phyloP scores from a whole-genome alignment of 345 rosid genomes.

The Gossypium stocksii region DNA sequence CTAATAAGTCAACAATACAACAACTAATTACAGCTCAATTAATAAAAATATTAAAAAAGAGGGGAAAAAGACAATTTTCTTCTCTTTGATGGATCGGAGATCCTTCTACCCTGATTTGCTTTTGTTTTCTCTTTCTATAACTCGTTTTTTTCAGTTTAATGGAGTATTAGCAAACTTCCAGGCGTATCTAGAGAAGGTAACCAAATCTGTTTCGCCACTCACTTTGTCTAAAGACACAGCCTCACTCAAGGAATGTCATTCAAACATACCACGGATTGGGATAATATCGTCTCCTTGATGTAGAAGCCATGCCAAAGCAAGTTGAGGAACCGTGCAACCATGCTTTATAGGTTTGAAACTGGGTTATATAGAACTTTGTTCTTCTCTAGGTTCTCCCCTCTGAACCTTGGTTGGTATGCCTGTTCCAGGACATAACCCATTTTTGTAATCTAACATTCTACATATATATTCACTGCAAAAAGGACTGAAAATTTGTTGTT shows the following conservation, averaged over 20 bases:
- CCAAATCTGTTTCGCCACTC: conserved; percentile 22
- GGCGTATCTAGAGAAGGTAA: neutral
- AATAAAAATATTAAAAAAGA: too few species aligned
- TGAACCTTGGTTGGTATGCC: conserved; percentile 37
- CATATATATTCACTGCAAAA: neutral
- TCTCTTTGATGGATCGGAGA: too few species aligned
- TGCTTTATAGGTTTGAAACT: conserved; percentile 30
- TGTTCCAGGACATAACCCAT: conserved; percentile 7
- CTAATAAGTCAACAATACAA: too few species aligned
- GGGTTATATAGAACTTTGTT: conserved; percentile 35
- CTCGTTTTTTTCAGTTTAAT: neutral
- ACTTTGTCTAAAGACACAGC: conserved; percentile 35
- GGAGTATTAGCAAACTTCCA: conserved; percentile 38
- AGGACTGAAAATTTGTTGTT: neutral
- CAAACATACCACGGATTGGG: conserved; percentile 43
- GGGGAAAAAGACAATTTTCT: too few species aligned
- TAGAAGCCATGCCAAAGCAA: conserved; percentile 47
- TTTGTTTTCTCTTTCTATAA: too few species aligned
- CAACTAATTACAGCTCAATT: too few species aligned
- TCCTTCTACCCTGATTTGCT: too few species aligned
- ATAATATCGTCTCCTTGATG: conserved; percentile 41
- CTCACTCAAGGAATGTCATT: conserved; percentile 29
- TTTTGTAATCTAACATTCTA: too few species aligned
- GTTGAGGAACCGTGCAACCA: conserved; percentile 35
- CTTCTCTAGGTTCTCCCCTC: conserved; percentile 37